These are phyloP conservation scores for Paecilomyces niveus DNA, from an alignment of 2,329 filamentous ascomycete genomes.

Conservation along the genomic window DNA sequence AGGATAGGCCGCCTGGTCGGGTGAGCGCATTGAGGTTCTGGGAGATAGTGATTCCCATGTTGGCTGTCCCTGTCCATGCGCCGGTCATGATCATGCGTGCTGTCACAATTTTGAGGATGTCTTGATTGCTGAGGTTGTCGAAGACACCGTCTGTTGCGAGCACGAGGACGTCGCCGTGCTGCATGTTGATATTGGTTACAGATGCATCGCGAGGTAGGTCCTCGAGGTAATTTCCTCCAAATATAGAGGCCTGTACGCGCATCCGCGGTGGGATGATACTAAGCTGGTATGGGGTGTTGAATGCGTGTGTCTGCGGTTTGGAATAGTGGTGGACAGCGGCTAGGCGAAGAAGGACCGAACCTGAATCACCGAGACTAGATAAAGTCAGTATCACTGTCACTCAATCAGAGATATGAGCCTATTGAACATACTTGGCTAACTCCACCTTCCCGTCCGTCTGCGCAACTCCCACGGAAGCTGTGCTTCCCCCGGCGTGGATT, in stretches of 20 bases:
- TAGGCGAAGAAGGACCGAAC: constrained; percentile 77
- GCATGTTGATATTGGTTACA: constrained; percentile 66
- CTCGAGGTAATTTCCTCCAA: constrained; percentile 72
- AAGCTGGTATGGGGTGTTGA: constrained; percentile 95
- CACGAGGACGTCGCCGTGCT: constrained; percentile 87
- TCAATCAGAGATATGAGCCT: background rate
- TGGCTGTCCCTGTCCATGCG: constrained; percentile 62
- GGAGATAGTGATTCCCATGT: constrained; percentile 57
- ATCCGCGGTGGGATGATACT: constrained; percentile 78
- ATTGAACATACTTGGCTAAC: constrained; percentile 62
- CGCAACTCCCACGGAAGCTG: constrained; percentile 79
- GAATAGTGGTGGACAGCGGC: constrained; percentile 81
- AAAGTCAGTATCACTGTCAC: background rate
- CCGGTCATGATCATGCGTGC: constrained; percentile 64
- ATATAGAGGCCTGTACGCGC: constrained; percentile 70
- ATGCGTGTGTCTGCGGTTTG: constrained; percentile 84
- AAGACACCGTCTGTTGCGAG: constrained; percentile 93
- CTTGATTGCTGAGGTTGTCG: constrained; percentile 90
- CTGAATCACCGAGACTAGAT: constrained; percentile 73
- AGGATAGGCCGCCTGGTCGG: constrained; percentile 36
- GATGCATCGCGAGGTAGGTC: constrained; percentile 81
- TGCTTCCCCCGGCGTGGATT: constrained; percentile 80
- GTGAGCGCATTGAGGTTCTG: constrained; percentile 53
- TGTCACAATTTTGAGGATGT: constrained; percentile 75
- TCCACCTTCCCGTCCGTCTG: constrained; percentile 67